These are phyloP conservation scores for Stephanodiscus minutulus DNA, from an alignment of 108 stramenopile genomes.

Conservation along the genomic window DNA sequence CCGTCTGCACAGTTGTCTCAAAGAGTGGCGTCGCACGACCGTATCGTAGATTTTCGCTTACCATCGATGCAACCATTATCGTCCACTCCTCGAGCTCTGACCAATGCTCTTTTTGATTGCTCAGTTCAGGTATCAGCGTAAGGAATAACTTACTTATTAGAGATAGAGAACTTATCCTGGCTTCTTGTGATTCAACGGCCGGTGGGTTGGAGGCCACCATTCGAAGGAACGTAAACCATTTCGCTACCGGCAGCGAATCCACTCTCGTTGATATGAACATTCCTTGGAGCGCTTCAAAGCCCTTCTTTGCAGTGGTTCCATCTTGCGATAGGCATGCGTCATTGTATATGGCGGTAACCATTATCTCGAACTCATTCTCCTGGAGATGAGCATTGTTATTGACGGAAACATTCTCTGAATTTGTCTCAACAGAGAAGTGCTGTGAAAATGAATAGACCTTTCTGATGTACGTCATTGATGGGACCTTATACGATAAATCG, in stretches of 20 bases:
- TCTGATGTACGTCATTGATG: slow-evolving; percentile 77
- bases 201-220: slow-evolving; percentile 65
- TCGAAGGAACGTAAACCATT: slow-evolving; percentile 65
- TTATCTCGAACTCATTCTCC: slow-evolving; percentile 65
- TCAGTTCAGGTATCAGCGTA: slow-evolving; percentile 51
- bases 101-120: slow-evolving; percentile 56
- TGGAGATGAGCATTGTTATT: slow-evolving; percentile 30
- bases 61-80: slow-evolving; percentile 50
- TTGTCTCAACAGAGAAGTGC: slow-evolving; percentile 13
- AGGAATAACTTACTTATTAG: slow-evolving; percentile 68
- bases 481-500: slow-evolving; percentile 61
- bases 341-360: slow-evolving; percentile 65
- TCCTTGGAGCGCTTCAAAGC: slow-evolving; percentile 66
- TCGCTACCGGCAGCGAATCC: slow-evolving; percentile 63
- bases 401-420: background rate
- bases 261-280: slow-evolving; percentile 59
- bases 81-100: slow-evolving; percentile 68
- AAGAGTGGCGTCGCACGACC: slow-evolving; percentile 66
- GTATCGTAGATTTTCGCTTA: slow-evolving; percentile 65
- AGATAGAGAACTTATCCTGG: slow-evolving; percentile 62
- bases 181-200: slow-evolving; percentile 31
- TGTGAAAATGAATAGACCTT: slow-evolving; percentile 65
- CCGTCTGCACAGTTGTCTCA: slow-evolving; percentile 70
- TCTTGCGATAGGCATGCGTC: slow-evolving; percentile 61
- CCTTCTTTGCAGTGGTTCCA: slow-evolving; percentile 53